Base-by-base conservation (phyloP, 495 filamentous ascomycete genomes). In the Podospora sp. region DNA sequence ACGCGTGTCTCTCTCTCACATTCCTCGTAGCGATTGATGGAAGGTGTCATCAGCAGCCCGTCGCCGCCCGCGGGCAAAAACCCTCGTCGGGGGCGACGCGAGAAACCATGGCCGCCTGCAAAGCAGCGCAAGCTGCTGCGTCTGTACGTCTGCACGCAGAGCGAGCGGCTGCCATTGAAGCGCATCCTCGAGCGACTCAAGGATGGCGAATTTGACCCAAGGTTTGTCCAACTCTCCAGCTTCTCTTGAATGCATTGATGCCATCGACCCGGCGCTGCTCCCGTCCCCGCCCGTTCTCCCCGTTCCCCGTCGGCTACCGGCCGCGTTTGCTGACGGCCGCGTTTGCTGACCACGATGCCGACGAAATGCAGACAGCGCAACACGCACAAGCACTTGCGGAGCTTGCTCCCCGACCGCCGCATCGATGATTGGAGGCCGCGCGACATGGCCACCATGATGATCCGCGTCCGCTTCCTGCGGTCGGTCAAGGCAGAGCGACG, bases 401-500 rank as follows among this genome's bases (percentile, higher is more conserved):
- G 68, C 61, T 60, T 77, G 4, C 70, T 77, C 18, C 75, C 75
- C n/a, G 75, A 77, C 49, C 73, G 75, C 50, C 67, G 75, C 51
- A 77, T 77, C 55, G 75, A 77, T 65, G 75, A 77, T 55, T 77
- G 75, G 75, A 63, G 75, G 65, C 75, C 75, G 18, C 59, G 75
- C 49, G 75, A 77, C 46, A 63, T 74, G 27, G 60, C 66, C 1
- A 72, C 75, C 22, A 77, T 77, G 75, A 66, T 70, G 29, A 50
- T 74, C 7, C 72, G 75, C 25, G 71, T 77, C 52, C 75, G 73
- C 12, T 77, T 75, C 55, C 59, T 77, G 58, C 53, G 75, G 40
- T 77, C 75, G 6, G 68, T 77, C 2, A 61, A 68, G 51, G 67
- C 65, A 2, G 73, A 77, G 57, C 68, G 73, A 27, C 69, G 75